phyloP scores from a whole-genome alignment of 202 grass and related monocot genomes.

The Schoenoplectus tabernaemontani region DNA sequence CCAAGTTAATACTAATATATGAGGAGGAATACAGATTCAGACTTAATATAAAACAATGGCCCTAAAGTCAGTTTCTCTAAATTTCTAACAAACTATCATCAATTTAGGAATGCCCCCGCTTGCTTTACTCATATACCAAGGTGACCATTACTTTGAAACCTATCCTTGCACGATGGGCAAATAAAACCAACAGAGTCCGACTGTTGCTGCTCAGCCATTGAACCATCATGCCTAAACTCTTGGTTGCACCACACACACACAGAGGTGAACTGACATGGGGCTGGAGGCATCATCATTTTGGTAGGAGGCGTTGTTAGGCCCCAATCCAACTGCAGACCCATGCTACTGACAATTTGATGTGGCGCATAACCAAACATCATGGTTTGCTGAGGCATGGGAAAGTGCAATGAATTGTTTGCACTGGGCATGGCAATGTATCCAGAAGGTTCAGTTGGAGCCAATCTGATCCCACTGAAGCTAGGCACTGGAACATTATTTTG shows the following conservation, averaged over 20 bases:
- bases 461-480: neutral
- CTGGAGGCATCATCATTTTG: constrained; percentile 15
- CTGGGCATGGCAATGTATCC: constrained; percentile 7
- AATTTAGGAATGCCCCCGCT: neutral
- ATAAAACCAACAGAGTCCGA: constrained; percentile 39
- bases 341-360: constrained; percentile 33
- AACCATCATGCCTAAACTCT: constrained; percentile 57
- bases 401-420: constrained; percentile 13
- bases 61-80: constrained; percentile 9
- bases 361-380: constrained; percentile 49
- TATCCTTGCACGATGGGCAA: constrained; percentile 57
- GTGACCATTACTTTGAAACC: constrained; percentile 22
- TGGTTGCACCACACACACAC: constrained; percentile 55
- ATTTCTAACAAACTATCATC: constrained; percentile 4
- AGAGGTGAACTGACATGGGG: constrained; percentile 27
- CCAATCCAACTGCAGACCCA: constrained; percentile 46
- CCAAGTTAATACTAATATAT: neutral
- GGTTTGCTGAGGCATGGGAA: constrained; percentile 30
- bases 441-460: constrained; percentile 14
- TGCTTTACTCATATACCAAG: constrained; percentile 11
- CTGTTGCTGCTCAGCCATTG: constrained; percentile 30
- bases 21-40: neutral
- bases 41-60: neutral
- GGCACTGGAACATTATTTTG: constrained; percentile 17
- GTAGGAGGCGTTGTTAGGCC: constrained; percentile 29